phyloP scores from a whole-genome alignment of 805 yeast genomes.

The Candida rishiriensis region DNA sequence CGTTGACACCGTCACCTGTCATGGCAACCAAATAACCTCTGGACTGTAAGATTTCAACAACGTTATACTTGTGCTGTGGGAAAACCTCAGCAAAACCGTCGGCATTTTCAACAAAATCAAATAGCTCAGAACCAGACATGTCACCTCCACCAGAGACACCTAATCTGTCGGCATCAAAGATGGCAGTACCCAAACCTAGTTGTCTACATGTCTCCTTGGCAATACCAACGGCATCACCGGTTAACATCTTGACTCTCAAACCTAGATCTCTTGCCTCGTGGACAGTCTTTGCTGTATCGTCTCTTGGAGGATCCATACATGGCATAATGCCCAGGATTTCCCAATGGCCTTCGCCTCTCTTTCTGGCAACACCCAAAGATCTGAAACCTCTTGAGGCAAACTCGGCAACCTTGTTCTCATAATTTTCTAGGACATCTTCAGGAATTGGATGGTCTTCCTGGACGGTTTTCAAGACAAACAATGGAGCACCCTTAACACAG shows the following conservation, averaged over 20 bases:
- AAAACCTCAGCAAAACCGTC: conserved; percentile 98
- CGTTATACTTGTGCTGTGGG: conserved; percentile 97
- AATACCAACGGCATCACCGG: conserved; percentile 99
- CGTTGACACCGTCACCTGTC: conserved; percentile 99
- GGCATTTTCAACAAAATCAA: conserved; percentile 95
- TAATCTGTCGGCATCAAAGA: conserved; percentile 93
- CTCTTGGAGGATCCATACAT: conserved; percentile 98
- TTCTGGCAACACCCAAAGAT: conserved; percentile 97
- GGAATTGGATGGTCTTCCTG: conserved; percentile 96
- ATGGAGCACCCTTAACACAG: conserved; percentile 98
- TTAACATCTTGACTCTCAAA: conserved; percentile 94
- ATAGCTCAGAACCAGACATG: conserved; percentile 96
- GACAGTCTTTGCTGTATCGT: conserved; percentile 94
- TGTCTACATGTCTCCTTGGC: conserved; percentile 98
- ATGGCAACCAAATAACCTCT: conserved; percentile 97
- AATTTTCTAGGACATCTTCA: conserved; percentile 88
- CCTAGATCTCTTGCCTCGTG: conserved; percentile 87
- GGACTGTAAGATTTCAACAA: conserved; percentile 90
- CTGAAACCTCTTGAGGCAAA: conserved; percentile 98
- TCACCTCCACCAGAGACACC: conserved; percentile 92
- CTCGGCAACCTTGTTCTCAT: conserved; percentile 96
- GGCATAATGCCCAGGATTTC: conserved; percentile 98
- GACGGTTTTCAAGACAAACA: conserved; percentile 93
- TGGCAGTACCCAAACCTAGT: conserved; percentile 94
- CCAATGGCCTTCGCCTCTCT: conserved; percentile 98